Conservation (phyloP, 192 early-diverging fungal species). For the Dimargaris cristalligena region DNA sequence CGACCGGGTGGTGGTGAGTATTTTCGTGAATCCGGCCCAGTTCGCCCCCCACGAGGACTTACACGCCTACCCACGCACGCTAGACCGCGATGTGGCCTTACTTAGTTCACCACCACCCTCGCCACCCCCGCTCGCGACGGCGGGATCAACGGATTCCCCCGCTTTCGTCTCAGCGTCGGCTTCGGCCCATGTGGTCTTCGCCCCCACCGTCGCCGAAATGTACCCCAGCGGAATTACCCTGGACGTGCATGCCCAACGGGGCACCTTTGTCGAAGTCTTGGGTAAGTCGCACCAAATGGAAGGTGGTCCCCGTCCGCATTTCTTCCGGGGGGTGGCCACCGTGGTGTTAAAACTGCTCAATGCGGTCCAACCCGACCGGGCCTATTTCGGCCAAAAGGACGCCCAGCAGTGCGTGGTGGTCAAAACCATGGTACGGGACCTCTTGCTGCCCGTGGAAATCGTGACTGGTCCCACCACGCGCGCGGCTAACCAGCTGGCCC, state of each 20-base stretch:
- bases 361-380: slow-evolving; percentile 61
- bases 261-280: slow-evolving; percentile 83
- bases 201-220: slow-evolving; percentile 70
- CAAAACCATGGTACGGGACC: slow-evolving; percentile 62
- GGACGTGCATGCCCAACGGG: slow-evolving; percentile 59
- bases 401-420: slow-evolving; percentile 82
- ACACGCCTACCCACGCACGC: slow-evolving; percentile 73
- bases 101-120: slow-evolving; percentile 24
- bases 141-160: neutral
- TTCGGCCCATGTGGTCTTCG: slow-evolving; percentile 22
- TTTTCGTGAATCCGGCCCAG: slow-evolving; percentile 99
- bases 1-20: slow-evolving; percentile 57
- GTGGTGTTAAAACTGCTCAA: slow-evolving; percentile 90
- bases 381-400: slow-evolving; percentile 96
- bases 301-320: slow-evolving; percentile 77
- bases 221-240: slow-evolving; percentile 81
- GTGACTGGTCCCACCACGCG: slow-evolving; percentile 56
- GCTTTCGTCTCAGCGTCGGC: slow-evolving; percentile 24
- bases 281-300: slow-evolving; percentile 88
- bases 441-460: slow-evolving; percentile 60
- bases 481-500: slow-evolving; percentile 57
- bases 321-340: slow-evolving; percentile 94
- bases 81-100: slow-evolving; percentile 53
- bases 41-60: slow-evolving; percentile 94
- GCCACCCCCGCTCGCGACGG: neutral